Evolutionary conservation across 306 rosid species (phyloP), one percentile per base, ranked within the genome.

Genomic region (Cotoneaster glaucophyllus): DNA sequence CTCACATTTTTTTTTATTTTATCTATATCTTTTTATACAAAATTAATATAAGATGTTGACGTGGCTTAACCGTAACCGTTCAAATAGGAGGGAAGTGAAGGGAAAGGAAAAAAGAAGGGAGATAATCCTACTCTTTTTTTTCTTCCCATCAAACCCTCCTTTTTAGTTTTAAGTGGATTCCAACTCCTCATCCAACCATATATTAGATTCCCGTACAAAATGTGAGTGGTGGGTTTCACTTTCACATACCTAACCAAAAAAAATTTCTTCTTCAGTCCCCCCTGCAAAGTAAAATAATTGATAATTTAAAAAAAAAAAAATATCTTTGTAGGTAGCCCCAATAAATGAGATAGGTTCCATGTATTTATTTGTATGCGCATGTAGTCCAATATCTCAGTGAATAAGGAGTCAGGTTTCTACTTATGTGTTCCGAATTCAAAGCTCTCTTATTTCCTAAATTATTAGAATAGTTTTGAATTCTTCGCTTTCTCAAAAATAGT

Each of bases 181-280:
- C 97, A 95, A 88, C 98, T 90, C 97, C 86, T 90, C 93, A 56
- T 90, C 86, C 98, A 95, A 90, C 94, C 90, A 87, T 37, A 8
- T 31, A 24, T 45, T 79, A 78, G 86, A 85, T 83, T 88, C 90
- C 86, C 78, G 26, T 62, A 44, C 77, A 29, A 63, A 15, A 37
- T 76, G 61, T 71, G 75, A 8, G 56, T 75, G 73, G 78, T 64
- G 71, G 67, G 81, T 82, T 87, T 85, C 88, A 83, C 92, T 90
- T 85, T 88, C 87, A 76, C 80, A 75, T 71, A 81, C 87, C 87
- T 84, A 84, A 82, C 86, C 73, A 79, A 85, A 77, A 77, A 80
- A 71, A 74, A 69, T 75, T 78, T 64, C 69, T 67, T 76, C 79
- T 74, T 59, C 56, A 11, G 48, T 59, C 45, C 65, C 65, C 34